These are phyloP conservation scores for Boletus edulis DNA, from an alignment of 768 basidiomycete species.

Conservation along the genomic window DNA sequence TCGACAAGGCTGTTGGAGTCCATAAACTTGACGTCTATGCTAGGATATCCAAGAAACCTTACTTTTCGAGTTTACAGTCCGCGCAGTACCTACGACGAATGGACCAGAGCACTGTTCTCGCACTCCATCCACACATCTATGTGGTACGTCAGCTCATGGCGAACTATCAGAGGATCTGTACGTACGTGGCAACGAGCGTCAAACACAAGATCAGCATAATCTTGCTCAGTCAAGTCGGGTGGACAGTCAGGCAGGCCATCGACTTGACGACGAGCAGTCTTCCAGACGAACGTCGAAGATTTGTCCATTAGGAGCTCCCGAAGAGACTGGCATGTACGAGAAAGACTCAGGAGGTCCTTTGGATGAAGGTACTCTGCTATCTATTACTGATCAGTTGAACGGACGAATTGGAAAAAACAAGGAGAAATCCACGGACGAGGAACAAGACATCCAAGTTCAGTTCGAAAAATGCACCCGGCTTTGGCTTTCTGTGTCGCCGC, in stretches of 20 bases:
- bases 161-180: background rate
- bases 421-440: background rate
- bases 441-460: constrained; percentile 14
- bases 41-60: background rate
- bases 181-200: constrained; percentile 19
- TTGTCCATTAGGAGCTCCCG: background rate
- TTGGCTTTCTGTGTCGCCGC: background rate
- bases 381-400: background rate
- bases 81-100: constrained; percentile 17
- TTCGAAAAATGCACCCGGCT: background rate
- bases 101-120: background rate
- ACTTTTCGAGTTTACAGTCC: background rate
- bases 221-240: constrained; percentile 39
- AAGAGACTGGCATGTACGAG: background rate
- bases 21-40: background rate
- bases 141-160: background rate
- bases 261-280: background rate
- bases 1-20: background rate
- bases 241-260: constrained; percentile 37
- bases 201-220: constrained; percentile 42
- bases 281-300: background rate
- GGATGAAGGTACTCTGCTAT: background rate
- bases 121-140: constrained; percentile 7
- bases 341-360: background rate
- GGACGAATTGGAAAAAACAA: background rate